phyloP scores from a whole-genome alignment of 106 monocot species.

The Xerophyta viscosa region DNA sequence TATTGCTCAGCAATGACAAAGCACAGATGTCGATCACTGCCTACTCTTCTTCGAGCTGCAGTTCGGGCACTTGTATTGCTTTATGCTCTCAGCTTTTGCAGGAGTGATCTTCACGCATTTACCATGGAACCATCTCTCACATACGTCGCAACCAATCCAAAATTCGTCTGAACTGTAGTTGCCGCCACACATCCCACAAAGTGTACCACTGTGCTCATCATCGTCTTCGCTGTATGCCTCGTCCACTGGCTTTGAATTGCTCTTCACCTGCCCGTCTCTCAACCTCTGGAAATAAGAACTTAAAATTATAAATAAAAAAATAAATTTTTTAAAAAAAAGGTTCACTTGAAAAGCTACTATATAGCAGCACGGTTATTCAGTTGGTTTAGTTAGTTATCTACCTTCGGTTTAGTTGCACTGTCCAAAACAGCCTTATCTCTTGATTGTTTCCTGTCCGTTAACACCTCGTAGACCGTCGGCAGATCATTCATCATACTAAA shows the following conservation, averaged over 20 bases:
- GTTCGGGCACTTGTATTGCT: conserved; percentile 57
- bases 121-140: conserved; percentile 72
- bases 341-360: no score
- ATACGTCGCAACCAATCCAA: conserved; percentile 67
- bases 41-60: conserved; percentile 48
- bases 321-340: no score
- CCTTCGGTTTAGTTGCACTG: conserved; percentile 50
- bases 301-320: background rate
- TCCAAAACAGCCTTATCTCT: conserved; percentile 35
- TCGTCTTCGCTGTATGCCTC: conserved; percentile 52
- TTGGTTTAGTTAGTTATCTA: no score
- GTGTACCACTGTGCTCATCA: conserved; percentile 57
- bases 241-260: conserved; percentile 25
- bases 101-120: conserved; percentile 74
- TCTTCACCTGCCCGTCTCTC: conserved; percentile 39
- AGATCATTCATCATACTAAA: conserved; percentile 65
- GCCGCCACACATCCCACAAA: conserved; percentile 53
- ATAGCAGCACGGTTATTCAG: no score
- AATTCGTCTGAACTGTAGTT: conserved; percentile 54
- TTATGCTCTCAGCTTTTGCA: no score
- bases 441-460: no score
- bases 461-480: conserved; percentile 65
- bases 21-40: conserved; percentile 8
- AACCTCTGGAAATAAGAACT: conserved; percentile 17
- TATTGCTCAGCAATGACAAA: background rate